These are phyloP conservation scores for Austroboletus rostrupii DNA, from an alignment of 1,284 basidiomycete genomes.

Conservation along the genomic window DNA sequence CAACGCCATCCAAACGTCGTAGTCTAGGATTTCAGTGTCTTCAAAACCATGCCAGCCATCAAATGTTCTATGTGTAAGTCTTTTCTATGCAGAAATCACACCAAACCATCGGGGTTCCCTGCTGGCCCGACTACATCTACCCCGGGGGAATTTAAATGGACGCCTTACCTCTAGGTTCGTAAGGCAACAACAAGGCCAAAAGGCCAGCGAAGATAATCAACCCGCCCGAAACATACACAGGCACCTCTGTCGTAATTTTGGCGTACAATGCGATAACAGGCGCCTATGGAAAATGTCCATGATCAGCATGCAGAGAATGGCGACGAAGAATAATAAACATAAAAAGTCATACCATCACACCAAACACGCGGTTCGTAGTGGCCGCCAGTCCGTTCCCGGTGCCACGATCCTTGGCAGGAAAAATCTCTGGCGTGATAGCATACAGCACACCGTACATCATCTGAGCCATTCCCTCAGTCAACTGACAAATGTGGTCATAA, in stretches of 20 bases:
- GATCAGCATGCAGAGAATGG: neutral
- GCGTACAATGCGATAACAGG: conserved; percentile 73
- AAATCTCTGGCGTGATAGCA: conserved; percentile 63
- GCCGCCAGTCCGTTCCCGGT: conserved; percentile 69
- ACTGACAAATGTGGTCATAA: neutral
- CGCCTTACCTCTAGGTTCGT: conserved; percentile 70
- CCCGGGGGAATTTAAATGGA: conserved; percentile 41
- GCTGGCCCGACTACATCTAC: neutral
- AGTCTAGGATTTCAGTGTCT: no score
- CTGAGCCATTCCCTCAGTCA: conserved; percentile 22
- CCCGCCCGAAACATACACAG: conserved; percentile 74
- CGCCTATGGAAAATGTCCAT: conserved; percentile 38
- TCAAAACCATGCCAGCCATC: no score
- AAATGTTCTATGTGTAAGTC: no score
- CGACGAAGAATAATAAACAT: neutral
- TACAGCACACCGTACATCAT: conserved; percentile 76
- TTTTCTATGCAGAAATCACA: no score
- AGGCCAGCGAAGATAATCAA: conserved; percentile 64
- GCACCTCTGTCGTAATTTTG: conserved; percentile 60
- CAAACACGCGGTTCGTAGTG: conserved; percentile 59
- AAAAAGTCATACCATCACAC: conserved; percentile 46
- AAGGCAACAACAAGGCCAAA: conserved; percentile 70
- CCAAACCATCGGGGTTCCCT: neutral
- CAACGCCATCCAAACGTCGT: no score
- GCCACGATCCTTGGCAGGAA: conserved; percentile 68